phyloP scores from a whole-genome alignment of 495 filamentous ascomycete species.

The Daldinia caldariorum region DNA sequence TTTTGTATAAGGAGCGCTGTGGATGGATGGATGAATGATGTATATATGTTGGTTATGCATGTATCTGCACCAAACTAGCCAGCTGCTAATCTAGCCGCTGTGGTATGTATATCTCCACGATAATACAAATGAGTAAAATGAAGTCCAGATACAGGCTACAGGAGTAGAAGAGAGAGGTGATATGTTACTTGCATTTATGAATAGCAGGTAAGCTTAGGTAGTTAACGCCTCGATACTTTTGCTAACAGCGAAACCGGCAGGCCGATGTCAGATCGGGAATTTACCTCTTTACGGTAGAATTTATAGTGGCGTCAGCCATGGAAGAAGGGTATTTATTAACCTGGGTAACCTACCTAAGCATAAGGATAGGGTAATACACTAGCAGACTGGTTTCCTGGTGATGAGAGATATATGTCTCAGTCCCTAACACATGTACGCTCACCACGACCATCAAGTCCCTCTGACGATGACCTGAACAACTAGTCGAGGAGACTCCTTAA shows the following conservation, averaged over 20 bases:
- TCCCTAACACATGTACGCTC: neutral
- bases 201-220: no score
- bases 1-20: neutral
- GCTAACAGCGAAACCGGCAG: no score
- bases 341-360: no score
- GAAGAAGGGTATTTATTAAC: no score
- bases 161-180: neutral
- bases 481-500: neutral
- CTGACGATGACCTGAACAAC: neutral
- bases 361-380: no score
- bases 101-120: neutral
- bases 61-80: neutral
- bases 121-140: constrained; percentile 2
- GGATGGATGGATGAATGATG: neutral
- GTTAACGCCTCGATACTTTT: no score
- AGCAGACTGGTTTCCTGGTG: no score
- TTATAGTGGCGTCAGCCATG: no score
- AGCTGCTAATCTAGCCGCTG: neutral
- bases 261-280: no score
- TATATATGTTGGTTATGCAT: neutral
- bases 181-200: neutral
- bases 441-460: neutral
- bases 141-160: neutral
- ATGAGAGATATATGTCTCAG: neutral
- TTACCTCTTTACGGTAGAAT: no score